phyloP scores from a whole-genome alignment of 768 basidiomycete species.

The Boletus pseudo-olivaceus region DNA sequence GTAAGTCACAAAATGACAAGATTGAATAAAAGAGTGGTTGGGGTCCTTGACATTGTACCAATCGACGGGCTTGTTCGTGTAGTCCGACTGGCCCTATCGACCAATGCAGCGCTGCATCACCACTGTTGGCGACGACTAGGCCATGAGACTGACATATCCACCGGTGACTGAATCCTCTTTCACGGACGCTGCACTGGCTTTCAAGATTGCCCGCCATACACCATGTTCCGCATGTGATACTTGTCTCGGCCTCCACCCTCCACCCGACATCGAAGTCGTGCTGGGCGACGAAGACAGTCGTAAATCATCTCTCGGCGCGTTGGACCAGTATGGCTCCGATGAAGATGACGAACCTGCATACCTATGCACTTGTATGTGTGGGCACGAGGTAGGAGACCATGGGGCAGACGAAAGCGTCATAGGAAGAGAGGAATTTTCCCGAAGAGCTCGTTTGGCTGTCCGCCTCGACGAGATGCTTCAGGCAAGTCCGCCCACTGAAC shows the following conservation, averaged over 20 bases:
- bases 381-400: slow-evolving; percentile 61
- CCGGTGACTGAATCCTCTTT: slow-evolving; percentile 51
- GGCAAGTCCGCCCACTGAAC: slow-evolving; percentile 38
- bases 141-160: slow-evolving; percentile 70
- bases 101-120: slow-evolving; percentile 1
- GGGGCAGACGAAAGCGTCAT: slow-evolving; percentile 59
- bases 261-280: slow-evolving; percentile 53
- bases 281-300: slow-evolving; percentile 44
- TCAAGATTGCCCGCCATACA: slow-evolving; percentile 84
- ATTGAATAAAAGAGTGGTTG: background rate
- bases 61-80: background rate
- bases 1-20: too few relatives aligned
- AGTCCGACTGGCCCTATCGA: background rate
- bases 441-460: slow-evolving; percentile 71
- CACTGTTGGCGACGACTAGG: background rate
- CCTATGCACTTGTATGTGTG: slow-evolving; percentile 63
- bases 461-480: slow-evolving; percentile 80
- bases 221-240: slow-evolving; percentile 59
- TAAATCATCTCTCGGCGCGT: slow-evolving; percentile 47
- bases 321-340: slow-evolving; percentile 69
- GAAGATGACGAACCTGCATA: slow-evolving; percentile 58
- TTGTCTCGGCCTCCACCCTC: slow-evolving; percentile 74
- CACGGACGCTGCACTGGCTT: slow-evolving; percentile 46
- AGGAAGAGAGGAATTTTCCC: slow-evolving; percentile 61
- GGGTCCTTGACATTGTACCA: slow-evolving; percentile 2